Evolutionary conservation across 2,329 filamentous ascomycete species (phyloP).

Genomic region (Periconia sp.): DNA sequence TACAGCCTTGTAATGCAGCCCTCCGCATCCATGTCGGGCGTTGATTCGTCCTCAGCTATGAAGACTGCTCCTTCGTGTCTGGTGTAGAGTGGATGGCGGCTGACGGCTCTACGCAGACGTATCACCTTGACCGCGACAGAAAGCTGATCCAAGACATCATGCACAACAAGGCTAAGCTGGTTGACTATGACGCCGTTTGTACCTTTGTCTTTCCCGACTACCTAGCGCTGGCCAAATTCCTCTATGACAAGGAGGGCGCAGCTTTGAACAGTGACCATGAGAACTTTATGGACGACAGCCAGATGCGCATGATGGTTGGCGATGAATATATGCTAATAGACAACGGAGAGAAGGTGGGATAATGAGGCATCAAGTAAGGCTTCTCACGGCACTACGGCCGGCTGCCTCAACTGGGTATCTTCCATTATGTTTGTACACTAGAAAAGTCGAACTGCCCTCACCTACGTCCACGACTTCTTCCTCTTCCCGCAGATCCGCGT

Average conservation of each 20-base stretch:
- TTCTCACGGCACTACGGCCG: background rate
- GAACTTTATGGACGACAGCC: slow-evolving; percentile 48
- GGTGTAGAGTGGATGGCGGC: background rate
- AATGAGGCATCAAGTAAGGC: slow-evolving; percentile 4
- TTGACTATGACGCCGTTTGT: slow-evolving; percentile 56
- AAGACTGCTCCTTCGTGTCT: background rate
- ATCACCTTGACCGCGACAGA: slow-evolving; percentile 52
- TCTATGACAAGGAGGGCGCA: slow-evolving; percentile 54
- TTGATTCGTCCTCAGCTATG: background rate
- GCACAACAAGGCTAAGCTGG: slow-evolving; percentile 51
- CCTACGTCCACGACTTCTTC: slow-evolving; percentile 26
- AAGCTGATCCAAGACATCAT: slow-evolving; percentile 54
- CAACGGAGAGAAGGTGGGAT: slow-evolving; percentile 38
- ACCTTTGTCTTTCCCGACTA: slow-evolving; percentile 57
- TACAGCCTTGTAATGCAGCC: slow-evolving; percentile 50
- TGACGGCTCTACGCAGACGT: slow-evolving; percentile 42
- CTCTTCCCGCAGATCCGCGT: slow-evolving; percentile 33
- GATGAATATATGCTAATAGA: slow-evolving; percentile 52
- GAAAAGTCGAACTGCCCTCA: slow-evolving; percentile 11
- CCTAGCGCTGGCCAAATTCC: slow-evolving; percentile 52
- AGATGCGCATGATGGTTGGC: slow-evolving; percentile 55
- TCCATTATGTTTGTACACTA: background rate
- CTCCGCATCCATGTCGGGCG: background rate
- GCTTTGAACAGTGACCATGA: slow-evolving; percentile 44
- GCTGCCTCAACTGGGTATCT: slow-evolving; percentile 21